A percentile compares a stretch with the other conserved stretches of the same genome.
Evolutionary conservation across 2,329 filamentous ascomycete species (phyloP).

Genomic region (Pezicula rhizophila): DNA sequence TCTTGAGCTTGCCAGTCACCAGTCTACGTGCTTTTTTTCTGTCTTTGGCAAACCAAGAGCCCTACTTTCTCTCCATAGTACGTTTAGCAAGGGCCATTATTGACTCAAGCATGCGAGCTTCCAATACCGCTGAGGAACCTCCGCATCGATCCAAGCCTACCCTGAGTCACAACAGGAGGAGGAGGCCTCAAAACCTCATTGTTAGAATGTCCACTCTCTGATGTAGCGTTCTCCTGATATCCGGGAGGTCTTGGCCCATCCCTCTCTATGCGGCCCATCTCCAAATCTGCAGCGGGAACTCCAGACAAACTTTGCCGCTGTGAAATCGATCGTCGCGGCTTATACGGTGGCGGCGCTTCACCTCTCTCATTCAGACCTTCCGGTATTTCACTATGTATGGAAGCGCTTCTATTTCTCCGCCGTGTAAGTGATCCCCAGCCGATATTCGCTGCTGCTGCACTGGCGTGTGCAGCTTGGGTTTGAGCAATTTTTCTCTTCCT

Average conservation of each 20-base stretch:
- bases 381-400: conserved; percentile 13
- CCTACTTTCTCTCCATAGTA: too few species aligned
- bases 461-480: not conserved
- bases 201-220: conserved; percentile 4
- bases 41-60: too few species aligned
- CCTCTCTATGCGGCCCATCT: conserved; percentile 1
- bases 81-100: too few species aligned
- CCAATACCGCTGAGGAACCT: conserved; percentile 6
- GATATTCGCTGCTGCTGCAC: too few species aligned
- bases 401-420: not conserved
- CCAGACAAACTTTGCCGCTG: conserved; percentile 3
- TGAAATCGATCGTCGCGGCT: conserved; percentile 17
- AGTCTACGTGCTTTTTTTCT: too few species aligned
- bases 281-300: not conserved
- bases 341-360: conserved; percentile 60
- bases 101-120: not conserved
- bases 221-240: conserved; percentile 17
- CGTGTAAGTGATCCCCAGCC: not conserved
- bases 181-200: conserved; percentile 7
- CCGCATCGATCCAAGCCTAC: conserved; percentile 7
- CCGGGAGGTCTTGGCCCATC: conserved; percentile 13
- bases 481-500: conserved; percentile 15
- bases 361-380: conserved; percentile 60
- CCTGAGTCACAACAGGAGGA: conserved; percentile 8
- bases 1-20: too few species aligned